Evolutionary conservation across 495 filamentous ascomycete genomes (phyloP), one percentile per base, ranked within the genome.

Genomic region (Penicillium paradoxum): DNA sequence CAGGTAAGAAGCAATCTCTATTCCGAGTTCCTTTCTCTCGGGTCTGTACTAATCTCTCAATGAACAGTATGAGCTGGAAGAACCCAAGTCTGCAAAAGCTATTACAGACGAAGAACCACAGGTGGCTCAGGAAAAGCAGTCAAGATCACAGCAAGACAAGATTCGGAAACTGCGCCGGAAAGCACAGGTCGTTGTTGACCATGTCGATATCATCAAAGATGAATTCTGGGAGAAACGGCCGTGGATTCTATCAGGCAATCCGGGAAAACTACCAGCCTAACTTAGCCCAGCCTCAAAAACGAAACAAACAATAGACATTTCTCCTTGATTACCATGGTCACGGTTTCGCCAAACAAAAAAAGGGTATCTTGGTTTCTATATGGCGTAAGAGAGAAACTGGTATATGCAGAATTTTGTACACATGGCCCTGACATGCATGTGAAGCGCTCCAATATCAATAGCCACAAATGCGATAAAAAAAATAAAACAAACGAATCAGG

Each of bases 161-260:
- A 80, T 91, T 53, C 83, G 73, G 60, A 97, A 93, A 67, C 70
- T 79, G 52, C 76, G 84, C 25, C 76, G 79, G 21, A 95, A 91
- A 63, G 89, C 91, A 19, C 73, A 78, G 46, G 83, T 98, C 33
- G 80, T 86, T 14, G 73, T 92, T 36, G 83, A 92, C 50, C 90
- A 97, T 71, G 72, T 90, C 48, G 93, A 98, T 69, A 87, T 98
- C 62, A 97, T 97, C 65, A 87, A 85, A 53, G 88, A 97, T 72
- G 86, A 87, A 6, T 97, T 98, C 68, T 98, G 92, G 93, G 79
- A 87, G 53, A 75, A 76, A 58, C 76, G 88, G 60, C 90, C 91
- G 7, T 96, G 91, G 89, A 80, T 98, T 51, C 67, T 97, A 48
- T 87, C 82, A 14, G 83, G 85, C 49, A 87, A 83, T 60, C 82